A percentile compares a stretch with the other conserved stretches of the same genome.
Evolutionary conservation across 75 land plant species (phyloP).

Genomic region (Larix kaempferi): DNA sequence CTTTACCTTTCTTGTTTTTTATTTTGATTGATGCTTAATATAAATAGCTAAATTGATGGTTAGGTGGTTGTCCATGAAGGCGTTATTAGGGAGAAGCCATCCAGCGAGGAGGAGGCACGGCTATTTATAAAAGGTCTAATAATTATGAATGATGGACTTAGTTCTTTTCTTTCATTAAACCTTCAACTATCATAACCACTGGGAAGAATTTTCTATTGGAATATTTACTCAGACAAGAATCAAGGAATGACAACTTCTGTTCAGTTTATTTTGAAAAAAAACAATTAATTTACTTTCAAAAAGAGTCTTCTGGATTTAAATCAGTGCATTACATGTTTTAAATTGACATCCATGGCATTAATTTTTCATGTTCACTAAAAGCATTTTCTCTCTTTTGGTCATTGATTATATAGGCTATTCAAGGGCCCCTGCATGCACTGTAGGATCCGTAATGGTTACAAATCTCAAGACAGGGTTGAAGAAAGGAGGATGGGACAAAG

Average conservation of each 20-base stretch:
- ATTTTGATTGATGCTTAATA: conserved; percentile 14
- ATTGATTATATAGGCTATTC: conserved; percentile 61
- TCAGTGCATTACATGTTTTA: not conserved
- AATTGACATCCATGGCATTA: not conserved
- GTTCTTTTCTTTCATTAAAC: no score
- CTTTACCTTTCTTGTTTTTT: conserved; percentile 2
- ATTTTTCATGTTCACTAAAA: not conserved
- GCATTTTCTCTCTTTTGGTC: not conserved
- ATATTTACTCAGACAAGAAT: not conserved
- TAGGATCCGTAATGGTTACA: conserved; percentile 78
- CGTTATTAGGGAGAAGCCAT: conserved; percentile 80
- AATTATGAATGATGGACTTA: not conserved
- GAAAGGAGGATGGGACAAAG: conserved; percentile 68
- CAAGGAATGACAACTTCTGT: not conserved
- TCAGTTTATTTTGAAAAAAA: not conserved
- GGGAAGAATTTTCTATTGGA: not conserved
- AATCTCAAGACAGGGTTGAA: conserved; percentile 76
- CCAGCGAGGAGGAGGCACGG: conserved; percentile 77
- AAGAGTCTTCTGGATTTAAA: conserved; percentile 4
- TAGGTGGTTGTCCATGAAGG: conserved; percentile 94
- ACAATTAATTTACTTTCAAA: not conserved
- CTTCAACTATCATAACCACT: not conserved
- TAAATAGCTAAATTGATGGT: conserved; percentile 17
- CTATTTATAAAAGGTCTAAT: conserved; percentile 56
- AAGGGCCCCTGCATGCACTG: conserved; percentile 75